Evolutionary conservation across 108 stramenopile species (phyloP), one percentile per base, ranked within the genome.

Genomic region (Nitzschia sp.): DNA sequence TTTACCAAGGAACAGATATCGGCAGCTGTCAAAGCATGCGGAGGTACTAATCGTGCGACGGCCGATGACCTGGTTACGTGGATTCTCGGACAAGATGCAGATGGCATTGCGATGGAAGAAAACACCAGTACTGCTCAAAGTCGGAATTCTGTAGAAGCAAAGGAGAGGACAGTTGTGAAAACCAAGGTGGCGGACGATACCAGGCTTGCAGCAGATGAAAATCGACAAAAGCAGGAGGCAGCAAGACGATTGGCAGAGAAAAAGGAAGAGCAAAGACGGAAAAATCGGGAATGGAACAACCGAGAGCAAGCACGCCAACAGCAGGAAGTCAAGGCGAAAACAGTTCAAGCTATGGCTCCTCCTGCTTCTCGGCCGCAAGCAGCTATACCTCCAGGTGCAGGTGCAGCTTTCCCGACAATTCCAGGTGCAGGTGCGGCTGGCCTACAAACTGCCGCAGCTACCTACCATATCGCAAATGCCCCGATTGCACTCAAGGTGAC

Each of bases 241-340:
- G 83, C 80, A 28, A 48, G 80, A 36, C 80, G 79, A 44, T 68
- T 77, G 6, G 88, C 88, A 2, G 83, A 75, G 26, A 88, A 92
- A 72, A 80, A 85, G 22, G 92, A 93, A 58, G 89, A 90, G 59
- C 84, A 83, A 46, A 84, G 89, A 41, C 87, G 92, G 1, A 73
- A 85, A 36, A 86, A 88, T 73, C 80, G 92, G 17, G 89, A 90
- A 47, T 93, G 92, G 92, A 93, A 93, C 58, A 83, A 85, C 58
- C 75, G 75, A 26, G 85, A 86, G 48, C 84, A 86, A 57, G 77
- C 75, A 19, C 80, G 90, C 26, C 90, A 88, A 45, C 33, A 73
- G 69, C 53, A 83, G 45, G 81, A 86, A 53, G 84, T 81, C 28
- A 75, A 80, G 46, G 82, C 77, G 1, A 87, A 83, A 44, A 31